These are phyloP conservation scores for Dissophora globulifera DNA, from an alignment of 192 early-diverging fungal genomes.

Conservation along the genomic window DNA sequence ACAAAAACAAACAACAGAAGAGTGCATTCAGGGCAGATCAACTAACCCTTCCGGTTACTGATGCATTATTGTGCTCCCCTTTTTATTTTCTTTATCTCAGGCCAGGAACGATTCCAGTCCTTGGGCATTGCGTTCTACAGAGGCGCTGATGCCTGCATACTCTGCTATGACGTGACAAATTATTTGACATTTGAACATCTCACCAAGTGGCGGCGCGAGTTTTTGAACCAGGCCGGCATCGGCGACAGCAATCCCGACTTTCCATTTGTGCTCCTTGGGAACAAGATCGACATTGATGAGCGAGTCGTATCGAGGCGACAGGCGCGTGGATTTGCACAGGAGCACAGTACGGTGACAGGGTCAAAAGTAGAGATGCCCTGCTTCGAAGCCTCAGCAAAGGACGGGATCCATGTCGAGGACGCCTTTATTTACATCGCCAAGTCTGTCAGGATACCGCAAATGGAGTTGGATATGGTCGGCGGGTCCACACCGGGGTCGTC, in stretches of 20 bases:
- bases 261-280: slow-evolving; percentile 97
- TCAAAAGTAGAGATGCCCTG: slow-evolving; percentile 89
- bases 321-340: slow-evolving; percentile 72
- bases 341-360: slow-evolving; percentile 82
- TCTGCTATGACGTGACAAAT: slow-evolving; percentile 96
- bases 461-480: slow-evolving; percentile 64
- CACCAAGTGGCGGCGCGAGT: slow-evolving; percentile 95
- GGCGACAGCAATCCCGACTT: slow-evolving; percentile 85
- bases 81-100: slow-evolving; percentile 45
- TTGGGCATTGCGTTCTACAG: slow-evolving; percentile 97
- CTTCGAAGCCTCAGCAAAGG: slow-evolving; percentile 98
- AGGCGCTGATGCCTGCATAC: slow-evolving; percentile 96
- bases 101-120: slow-evolving; percentile 96
- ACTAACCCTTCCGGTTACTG: too few relatives aligned
- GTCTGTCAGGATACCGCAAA: slow-evolving; percentile 63
- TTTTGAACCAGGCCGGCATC: slow-evolving; percentile 85
- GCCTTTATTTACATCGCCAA: slow-evolving; percentile 92
- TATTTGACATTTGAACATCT: slow-evolving; percentile 90
- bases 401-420: slow-evolving; percentile 93
- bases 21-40: too few relatives aligned
- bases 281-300: slow-evolving; percentile 97
- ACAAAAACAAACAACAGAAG: too few relatives aligned
- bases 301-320: slow-evolving; percentile 71
- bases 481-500: neutral
- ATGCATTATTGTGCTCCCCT: too few relatives aligned